Percentiles rank a stretch among this genome's conserved stretches.
Conservation (phyloP, 768 basidiomycete genomes). For the Phanerochaete sordida region DNA sequence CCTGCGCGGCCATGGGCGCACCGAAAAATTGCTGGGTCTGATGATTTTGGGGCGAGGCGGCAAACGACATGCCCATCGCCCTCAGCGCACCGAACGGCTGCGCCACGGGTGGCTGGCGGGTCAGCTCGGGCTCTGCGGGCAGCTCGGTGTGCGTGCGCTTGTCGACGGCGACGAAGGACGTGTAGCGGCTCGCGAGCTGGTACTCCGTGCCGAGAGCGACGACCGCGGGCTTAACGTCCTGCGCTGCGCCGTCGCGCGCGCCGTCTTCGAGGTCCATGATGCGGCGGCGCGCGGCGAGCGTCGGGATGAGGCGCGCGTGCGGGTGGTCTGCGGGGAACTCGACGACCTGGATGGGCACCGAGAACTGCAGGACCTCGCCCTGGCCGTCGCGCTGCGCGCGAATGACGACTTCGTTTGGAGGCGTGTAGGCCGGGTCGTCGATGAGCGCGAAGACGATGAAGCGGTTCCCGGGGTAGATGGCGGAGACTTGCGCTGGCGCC, state of each 20-base stretch:
- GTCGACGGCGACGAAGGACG: constrained; percentile 51
- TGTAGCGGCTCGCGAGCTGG: constrained; percentile 47
- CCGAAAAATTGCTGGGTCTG: too few species aligned
- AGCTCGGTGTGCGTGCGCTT: neutral
- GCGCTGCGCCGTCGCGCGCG: too few species aligned
- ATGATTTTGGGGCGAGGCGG: too few species aligned
- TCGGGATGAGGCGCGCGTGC: constrained; percentile 38
- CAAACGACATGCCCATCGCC: too few species aligned
- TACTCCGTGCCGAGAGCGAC: constrained; percentile 48
- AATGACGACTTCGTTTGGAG: constrained; percentile 28
- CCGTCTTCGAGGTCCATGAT: constrained; percentile 48
- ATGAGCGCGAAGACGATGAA: constrained; percentile 33
- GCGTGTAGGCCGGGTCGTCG: constrained; percentile 6
- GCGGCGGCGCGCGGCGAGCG: constrained; percentile 49
- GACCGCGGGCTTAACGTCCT: constrained; percentile 39
- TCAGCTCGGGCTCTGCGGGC: neutral
- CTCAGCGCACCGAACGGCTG: too few species aligned
- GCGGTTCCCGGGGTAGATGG: constrained; percentile 31
- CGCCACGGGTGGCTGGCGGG: neutral
- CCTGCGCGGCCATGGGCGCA: too few species aligned
- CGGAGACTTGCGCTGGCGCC: constrained; percentile 13
- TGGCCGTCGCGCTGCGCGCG: constrained; percentile 24
- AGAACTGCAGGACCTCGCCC: constrained; percentile 14
- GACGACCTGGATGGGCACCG: constrained; percentile 22
- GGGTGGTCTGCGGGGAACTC: constrained; percentile 22